A percentile compares a stretch with the other conserved stretches of the same genome.
phyloP scores from a whole-genome alignment of 257 asterid species.

The Capsicum chinense region DNA sequence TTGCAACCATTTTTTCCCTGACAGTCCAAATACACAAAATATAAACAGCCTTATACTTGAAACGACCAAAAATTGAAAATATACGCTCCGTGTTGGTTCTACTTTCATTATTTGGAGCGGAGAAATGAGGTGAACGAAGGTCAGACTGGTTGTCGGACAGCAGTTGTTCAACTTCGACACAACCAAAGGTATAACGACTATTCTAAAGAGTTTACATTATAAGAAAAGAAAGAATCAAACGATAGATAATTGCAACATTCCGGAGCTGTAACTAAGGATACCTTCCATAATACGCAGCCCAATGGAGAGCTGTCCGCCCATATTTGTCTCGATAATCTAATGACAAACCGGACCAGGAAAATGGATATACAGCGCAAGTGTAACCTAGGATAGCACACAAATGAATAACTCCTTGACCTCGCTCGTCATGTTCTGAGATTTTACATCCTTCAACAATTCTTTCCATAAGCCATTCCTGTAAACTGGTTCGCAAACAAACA shows the following conservation, averaged over 20 bases:
- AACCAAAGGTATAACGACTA: slow-evolving; percentile 11
- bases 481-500: slow-evolving; percentile 73
- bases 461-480: slow-evolving; percentile 84
- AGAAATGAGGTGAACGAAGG: neutral
- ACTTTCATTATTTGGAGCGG: neutral
- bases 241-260: neutral
- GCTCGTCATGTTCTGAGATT: slow-evolving; percentile 76
- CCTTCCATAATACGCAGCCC: slow-evolving; percentile 99
- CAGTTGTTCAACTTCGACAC: slow-evolving; percentile 17
- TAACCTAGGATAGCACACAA: slow-evolving; percentile 92
- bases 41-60: slow-evolving; percentile 27
- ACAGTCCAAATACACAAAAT: slow-evolving; percentile 33
- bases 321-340: slow-evolving; percentile 88
- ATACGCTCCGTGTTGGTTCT: neutral
- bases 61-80: neutral
- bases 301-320: slow-evolving; percentile 98
- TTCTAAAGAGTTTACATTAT: neutral
- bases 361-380: slow-evolving; percentile 86
- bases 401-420: slow-evolving; percentile 95
- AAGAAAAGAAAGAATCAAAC: neutral
- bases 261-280: slow-evolving; percentile 34
- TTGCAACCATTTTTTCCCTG: slow-evolving; percentile 97
- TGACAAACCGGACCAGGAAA: slow-evolving; percentile 78
- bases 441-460: slow-evolving; percentile 67
- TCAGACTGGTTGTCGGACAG: neutral